A percentile compares a stretch with the other conserved stretches of the same genome.
phyloP scores from a whole-genome alignment of 345 rosid genomes.

The Raphanus raphanistrum region DNA sequence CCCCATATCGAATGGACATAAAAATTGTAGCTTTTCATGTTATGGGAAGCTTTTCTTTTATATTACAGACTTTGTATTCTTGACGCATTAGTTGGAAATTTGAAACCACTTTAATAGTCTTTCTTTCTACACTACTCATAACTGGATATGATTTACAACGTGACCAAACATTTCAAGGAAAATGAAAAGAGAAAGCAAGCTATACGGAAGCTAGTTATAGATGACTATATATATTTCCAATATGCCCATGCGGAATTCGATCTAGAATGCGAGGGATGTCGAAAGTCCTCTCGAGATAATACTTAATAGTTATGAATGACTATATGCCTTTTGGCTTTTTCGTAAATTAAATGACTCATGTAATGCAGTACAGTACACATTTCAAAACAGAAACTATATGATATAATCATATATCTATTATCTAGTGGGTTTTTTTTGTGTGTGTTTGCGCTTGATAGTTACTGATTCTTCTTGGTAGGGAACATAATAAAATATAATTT shows the following conservation, averaged over 20 bases:
- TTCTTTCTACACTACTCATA: neutral
- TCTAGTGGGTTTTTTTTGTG: neutral
- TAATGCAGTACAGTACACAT: neutral
- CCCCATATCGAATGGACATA: conserved; percentile 23
- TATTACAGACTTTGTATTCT: neutral
- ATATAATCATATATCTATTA: neutral
- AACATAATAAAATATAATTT: neutral
- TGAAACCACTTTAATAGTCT: neutral
- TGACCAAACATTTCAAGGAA: neutral
- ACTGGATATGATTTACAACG: neutral
- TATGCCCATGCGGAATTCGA: too few species aligned
- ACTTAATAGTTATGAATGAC: neutral
- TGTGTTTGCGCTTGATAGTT: neutral
- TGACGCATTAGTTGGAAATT: neutral
- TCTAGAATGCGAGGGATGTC: neutral
- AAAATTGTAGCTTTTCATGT: conserved; percentile 20
- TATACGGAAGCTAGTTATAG: too few species aligned
- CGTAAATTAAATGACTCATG: neutral
- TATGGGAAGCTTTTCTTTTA: conserved; percentile 1
- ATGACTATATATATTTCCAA: too few species aligned
- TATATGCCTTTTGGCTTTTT: neutral
- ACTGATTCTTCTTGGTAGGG: neutral
- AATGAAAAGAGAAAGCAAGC: too few species aligned
- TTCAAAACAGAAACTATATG: neutral
- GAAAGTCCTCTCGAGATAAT: neutral